Base-by-base conservation (phyloP, 2,329 filamentous ascomycete genomes). In the Hysterium pulicare region DNA sequence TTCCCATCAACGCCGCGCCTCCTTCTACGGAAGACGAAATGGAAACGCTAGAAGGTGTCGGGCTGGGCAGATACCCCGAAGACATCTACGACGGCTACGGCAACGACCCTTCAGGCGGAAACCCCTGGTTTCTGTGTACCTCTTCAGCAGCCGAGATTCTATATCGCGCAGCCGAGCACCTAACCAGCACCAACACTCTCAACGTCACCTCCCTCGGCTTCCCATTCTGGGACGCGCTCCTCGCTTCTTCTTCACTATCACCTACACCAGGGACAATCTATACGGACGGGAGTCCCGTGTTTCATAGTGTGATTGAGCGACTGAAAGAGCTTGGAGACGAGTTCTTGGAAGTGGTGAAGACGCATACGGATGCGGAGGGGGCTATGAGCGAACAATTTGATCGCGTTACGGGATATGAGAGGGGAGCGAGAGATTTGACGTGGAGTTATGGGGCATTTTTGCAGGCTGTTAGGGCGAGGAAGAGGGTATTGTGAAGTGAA, bases 381-480 rank as follows among this genome's bases (percentile, higher is more conserved):
- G 50, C 54, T 10, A 56, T 73, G 57, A 70, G 67, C 47, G 70
- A 73, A 58, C 69, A 72, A 46, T 71, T 73, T 41, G 67, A 70
- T 49, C 52, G 60, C 3, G 55, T 52, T 15, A 69, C 55, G 6
- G 70, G 70, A 5, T 67, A 50, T 38, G 63, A 69, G 60, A 52
- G 58, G 3, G 70, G 69, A 2, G 70, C 70, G 22, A 50, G 49
- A 17, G 68, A 73, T 51, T 48, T 72, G 57, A 72, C 70, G 4
- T 72, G 70, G 70, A 71, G 67, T 45, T 72, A 72, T 50, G 69
- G 68, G 4, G 66, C 67, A 1, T 70, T 72, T 45, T 44, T 72
- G 46, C 51, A 61, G 44, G 69, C 69, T 5, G 59, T 59, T 26
- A 54, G 66, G 44, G 68, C 64, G 20, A 59, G 69, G 42, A 60